Conservation (phyloP, 768 basidiomycete species). For the Boletus sp. region DNA sequence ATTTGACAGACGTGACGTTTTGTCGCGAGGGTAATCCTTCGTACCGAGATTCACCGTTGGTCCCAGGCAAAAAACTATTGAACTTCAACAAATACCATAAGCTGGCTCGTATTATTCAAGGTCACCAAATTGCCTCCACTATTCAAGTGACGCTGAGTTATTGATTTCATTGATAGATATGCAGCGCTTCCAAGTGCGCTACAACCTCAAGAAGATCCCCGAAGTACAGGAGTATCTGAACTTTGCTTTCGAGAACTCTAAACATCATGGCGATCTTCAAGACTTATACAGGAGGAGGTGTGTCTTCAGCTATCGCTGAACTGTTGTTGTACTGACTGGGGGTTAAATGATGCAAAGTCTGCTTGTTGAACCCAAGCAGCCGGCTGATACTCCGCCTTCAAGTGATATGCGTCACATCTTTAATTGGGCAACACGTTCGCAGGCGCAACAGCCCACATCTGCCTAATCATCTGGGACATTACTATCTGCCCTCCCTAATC, state of each 20-base stretch:
- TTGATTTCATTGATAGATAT: slow-evolving; percentile 52
- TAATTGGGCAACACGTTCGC: slow-evolving; percentile 69
- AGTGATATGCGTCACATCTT: slow-evolving; percentile 78
- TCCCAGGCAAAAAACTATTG: slow-evolving; percentile 73
- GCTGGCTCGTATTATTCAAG: slow-evolving; percentile 80
- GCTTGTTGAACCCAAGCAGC: slow-evolving; percentile 78
- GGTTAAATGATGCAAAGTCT: slow-evolving; percentile 46
- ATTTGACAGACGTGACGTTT: slow-evolving; percentile 91
- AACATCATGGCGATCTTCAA: slow-evolving; percentile 76
- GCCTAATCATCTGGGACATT: slow-evolving; percentile 26
- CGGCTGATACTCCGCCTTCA: slow-evolving; percentile 61
- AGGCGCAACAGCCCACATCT: slow-evolving; percentile 37
- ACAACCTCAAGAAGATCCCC: slow-evolving; percentile 82
- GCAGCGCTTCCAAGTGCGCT: slow-evolving; percentile 87
- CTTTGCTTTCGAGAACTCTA: slow-evolving; percentile 69
- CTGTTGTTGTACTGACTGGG: background rate
- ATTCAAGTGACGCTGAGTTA: background rate
- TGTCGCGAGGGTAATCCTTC: slow-evolving; percentile 94
- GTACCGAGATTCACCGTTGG: slow-evolving; percentile 72
- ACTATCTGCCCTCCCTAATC: slow-evolving; percentile 15
- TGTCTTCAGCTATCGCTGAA: slow-evolving; percentile 15
- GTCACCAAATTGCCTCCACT: slow-evolving; percentile 32
- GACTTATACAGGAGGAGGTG: slow-evolving; percentile 85
- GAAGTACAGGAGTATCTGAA: slow-evolving; percentile 83
- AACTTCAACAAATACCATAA: slow-evolving; percentile 98